phyloP scores from a whole-genome alignment of 768 basidiomycete genomes.

The Leccinum obscurum region DNA sequence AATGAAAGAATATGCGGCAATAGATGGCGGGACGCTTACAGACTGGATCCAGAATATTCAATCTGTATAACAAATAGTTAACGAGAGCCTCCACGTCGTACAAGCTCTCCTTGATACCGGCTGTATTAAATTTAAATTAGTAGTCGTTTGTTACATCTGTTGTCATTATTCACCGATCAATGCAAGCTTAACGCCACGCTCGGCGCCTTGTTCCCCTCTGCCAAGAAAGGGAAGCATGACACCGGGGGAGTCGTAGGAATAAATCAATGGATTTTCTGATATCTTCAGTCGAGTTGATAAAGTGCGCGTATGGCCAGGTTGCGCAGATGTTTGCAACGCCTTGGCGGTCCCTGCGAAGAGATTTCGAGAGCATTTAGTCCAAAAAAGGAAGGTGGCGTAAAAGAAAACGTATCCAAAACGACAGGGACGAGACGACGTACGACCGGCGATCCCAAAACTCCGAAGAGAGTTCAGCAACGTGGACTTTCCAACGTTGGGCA shows the following conservation, averaged over 20 bases:
- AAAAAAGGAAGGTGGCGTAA: neutral
- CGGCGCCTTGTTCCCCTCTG: slow-evolving; percentile 78
- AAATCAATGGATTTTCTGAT: slow-evolving; percentile 75
- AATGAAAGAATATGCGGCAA: neutral
- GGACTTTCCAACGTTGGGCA: slow-evolving; percentile 99
- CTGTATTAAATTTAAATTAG: slow-evolving; percentile 39
- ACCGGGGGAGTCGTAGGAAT: slow-evolving; percentile 95
- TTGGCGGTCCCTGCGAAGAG: slow-evolving; percentile 67
- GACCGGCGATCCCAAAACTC: slow-evolving; percentile 81
- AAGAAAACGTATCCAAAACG: slow-evolving; percentile 1
- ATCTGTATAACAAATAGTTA: slow-evolving; percentile 80
- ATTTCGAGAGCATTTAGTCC: slow-evolving; percentile 2
- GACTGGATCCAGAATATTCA: slow-evolving; percentile 75
- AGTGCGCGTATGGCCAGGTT: slow-evolving; percentile 88
- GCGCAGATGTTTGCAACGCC: slow-evolving; percentile 84
- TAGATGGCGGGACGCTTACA: slow-evolving; percentile 44
- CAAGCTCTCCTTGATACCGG: slow-evolving; percentile 91
- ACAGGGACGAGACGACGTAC: slow-evolving; percentile 46
- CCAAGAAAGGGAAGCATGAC: slow-evolving; percentile 97
- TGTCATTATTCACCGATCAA: slow-evolving; percentile 71
- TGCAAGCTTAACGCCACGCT: slow-evolving; percentile 90
- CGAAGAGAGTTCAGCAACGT: slow-evolving; percentile 89
- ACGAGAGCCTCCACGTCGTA: slow-evolving; percentile 85
- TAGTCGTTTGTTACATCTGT: slow-evolving; percentile 10
- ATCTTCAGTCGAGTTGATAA: slow-evolving; percentile 89